These are phyloP conservation scores for Solanum chilense DNA, from an alignment of 257 asterid genomes.

Conservation along the genomic window DNA sequence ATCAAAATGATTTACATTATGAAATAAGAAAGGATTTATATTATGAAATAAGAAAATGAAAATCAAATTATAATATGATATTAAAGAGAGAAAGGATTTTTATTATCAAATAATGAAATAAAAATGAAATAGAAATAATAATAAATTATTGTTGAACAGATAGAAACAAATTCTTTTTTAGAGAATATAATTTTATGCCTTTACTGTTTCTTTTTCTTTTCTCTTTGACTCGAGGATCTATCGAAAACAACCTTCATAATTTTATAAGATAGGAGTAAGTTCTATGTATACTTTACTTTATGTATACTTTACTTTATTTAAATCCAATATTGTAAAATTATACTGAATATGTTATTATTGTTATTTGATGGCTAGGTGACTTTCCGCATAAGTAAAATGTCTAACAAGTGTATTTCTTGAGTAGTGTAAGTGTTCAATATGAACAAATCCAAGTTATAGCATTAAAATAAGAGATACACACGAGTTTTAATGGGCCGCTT, in stretches of 20 bases:
- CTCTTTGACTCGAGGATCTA: background rate
- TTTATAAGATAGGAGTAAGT: background rate
- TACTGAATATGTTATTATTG: background rate
- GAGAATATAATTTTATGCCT: too few species aligned
- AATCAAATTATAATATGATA: too few species aligned
- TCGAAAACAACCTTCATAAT: background rate
- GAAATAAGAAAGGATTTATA: background rate
- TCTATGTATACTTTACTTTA: background rate
- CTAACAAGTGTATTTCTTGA: background rate
- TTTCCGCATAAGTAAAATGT: background rate
- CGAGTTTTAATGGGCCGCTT: background rate
- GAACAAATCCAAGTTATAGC: background rate
- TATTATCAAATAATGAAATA: too few species aligned
- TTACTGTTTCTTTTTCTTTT: background rate
- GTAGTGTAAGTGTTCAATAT: background rate
- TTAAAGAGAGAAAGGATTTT: too few species aligned
- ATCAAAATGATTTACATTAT: too few species aligned
- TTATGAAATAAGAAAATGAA: too few species aligned
- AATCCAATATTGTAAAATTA: background rate
- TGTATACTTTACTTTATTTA: fast-evolving
- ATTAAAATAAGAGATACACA: background rate
- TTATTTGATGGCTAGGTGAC: background rate
- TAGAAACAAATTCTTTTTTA: too few species aligned
- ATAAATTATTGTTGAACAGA: too few species aligned
- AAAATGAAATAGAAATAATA: too few species aligned